Evolutionary conservation across 495 filamentous ascomycete species (phyloP), one percentile per base, ranked within the genome.

Genomic region (Penicillium angulare): DNA sequence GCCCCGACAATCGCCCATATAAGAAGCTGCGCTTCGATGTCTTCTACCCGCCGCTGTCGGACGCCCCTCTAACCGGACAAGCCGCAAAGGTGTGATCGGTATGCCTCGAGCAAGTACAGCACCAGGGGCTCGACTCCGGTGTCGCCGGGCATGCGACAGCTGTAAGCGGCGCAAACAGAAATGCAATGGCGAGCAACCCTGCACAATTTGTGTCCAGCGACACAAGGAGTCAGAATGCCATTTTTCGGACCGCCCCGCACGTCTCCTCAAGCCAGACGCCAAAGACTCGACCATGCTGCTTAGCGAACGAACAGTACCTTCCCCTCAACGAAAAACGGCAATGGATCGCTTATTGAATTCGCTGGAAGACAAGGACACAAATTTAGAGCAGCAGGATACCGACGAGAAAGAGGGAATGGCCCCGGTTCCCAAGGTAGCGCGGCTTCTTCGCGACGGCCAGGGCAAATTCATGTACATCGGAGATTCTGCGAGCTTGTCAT

Each of bases 101-200:
- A 75, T 75, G 72, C 72, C 70, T 56, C 60, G 65, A 39, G 70
- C 65, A 15, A 71, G 57, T 47, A 64, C 65, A 3, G 51, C 61
- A 10, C 57, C 70, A 9, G 67, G 70, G 12, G 63, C 61, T 16
- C 67, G 72, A 3, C 67, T 73, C 35, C 70, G 72, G 21, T 72
- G 68, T 50, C 59, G 68, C 43, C 58, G 69, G 52, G 87, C 87
- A 31, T 90, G 87, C 66, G 84, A 89, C 56, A 85, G 80, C 59
- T 90, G 87, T 73, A 90, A 89, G 72, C 75, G 84, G 46, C 79
- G 87, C 57, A 89, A 89, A 68, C 86, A 89, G 69, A 89, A 89
- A 79, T 89, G 86, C 68, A 86, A 90, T 67, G 86, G 86, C 43
- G 65, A 81, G 48, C 79, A 79, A 47, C 86, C 84, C 21, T 90